A percentile compares a stretch with the other conserved stretches of the same genome.
Conservation (phyloP, 768 basidiomycete species). For the Kwoniella bestiolae region DNA sequence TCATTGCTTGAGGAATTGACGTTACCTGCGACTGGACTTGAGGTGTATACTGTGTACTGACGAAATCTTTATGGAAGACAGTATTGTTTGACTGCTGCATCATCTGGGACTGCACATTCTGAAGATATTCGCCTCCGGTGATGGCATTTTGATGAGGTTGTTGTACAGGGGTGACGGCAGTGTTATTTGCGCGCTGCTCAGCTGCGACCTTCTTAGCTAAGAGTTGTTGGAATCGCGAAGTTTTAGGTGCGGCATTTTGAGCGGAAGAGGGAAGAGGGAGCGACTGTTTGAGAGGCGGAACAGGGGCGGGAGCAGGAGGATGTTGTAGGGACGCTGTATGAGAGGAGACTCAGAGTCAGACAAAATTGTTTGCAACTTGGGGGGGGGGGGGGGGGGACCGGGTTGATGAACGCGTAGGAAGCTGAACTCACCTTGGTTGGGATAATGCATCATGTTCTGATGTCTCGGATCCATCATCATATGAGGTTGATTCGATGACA, state of each 20-base stretch:
- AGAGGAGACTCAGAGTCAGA: background rate
- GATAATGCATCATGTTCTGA: background rate
- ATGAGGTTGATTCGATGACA: slow-evolving; percentile 1
- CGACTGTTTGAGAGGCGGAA: background rate
- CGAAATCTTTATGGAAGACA: slow-evolving; percentile 18
- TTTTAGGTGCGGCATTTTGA: background rate
- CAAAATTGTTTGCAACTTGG: background rate
- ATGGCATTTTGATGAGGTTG: background rate
- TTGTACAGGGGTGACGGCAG: background rate
- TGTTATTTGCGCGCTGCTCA: slow-evolving; percentile 4
- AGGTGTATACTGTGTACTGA: background rate
- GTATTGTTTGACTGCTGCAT: slow-evolving; percentile 12
- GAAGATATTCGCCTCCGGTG: background rate
- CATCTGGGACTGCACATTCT: slow-evolving; percentile 3
- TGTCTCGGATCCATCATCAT: background rate
- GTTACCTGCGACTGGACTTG: background rate
- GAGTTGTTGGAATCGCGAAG: slow-evolving; percentile 31
- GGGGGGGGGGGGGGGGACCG: background rate
- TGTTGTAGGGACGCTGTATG: background rate
- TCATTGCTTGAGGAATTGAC: background rate
- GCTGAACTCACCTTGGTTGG: background rate
- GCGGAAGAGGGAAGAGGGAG: background rate
- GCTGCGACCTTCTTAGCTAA: slow-evolving; percentile 32
- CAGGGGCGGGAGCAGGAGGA: background rate
- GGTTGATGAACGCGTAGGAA: background rate